A percentile compares a stretch with the other conserved stretches of the same genome.
Conservation (phyloP, 2,329 filamentous ascomycete genomes). For the Apiospora sp. region DNA sequence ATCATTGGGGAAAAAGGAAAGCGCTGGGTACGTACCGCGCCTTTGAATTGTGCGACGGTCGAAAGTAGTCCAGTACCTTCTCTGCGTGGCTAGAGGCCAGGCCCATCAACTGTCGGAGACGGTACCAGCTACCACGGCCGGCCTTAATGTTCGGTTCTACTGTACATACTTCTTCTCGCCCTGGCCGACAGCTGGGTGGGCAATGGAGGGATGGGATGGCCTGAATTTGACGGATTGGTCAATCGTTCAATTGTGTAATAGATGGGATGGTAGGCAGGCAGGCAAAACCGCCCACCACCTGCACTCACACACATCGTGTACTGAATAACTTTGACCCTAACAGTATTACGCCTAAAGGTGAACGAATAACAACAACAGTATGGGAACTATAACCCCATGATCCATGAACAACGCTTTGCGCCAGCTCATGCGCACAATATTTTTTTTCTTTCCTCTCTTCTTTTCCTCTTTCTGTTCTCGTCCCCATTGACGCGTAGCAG, state of each 20-base stretch:
- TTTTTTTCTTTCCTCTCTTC: background rate
- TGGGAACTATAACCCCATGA: slow-evolving; percentile 8
- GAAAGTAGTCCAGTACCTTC: background rate
- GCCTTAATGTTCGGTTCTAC: slow-evolving; percentile 12
- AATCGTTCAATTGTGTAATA: background rate
- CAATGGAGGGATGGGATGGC: slow-evolving; percentile 8
- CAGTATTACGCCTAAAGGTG: background rate
- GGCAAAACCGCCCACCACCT: background rate
- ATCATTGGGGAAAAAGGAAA: slow-evolving; percentile 9
- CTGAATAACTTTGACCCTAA: background rate
- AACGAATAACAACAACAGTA: background rate
- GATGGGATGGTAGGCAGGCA: background rate
- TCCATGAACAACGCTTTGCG: slow-evolving; percentile 7
- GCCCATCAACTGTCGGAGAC: background rate
- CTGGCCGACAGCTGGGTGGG: background rate
- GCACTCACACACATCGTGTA: background rate
- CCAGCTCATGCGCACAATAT: slow-evolving; percentile 5
- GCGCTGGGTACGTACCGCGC: background rate
- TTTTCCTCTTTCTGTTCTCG: slow-evolving; percentile 1
- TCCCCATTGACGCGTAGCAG: slow-evolving; percentile 17
- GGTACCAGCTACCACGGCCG: background rate
- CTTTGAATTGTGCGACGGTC: background rate
- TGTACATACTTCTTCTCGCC: background rate
- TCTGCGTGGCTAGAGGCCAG: background rate
- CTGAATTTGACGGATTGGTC: slow-evolving; percentile 6